Evolutionary conservation across 495 filamentous ascomycete species (phyloP), one percentile per base, ranked within the genome.

Genomic region (Aspergillus avenaceus): DNA sequence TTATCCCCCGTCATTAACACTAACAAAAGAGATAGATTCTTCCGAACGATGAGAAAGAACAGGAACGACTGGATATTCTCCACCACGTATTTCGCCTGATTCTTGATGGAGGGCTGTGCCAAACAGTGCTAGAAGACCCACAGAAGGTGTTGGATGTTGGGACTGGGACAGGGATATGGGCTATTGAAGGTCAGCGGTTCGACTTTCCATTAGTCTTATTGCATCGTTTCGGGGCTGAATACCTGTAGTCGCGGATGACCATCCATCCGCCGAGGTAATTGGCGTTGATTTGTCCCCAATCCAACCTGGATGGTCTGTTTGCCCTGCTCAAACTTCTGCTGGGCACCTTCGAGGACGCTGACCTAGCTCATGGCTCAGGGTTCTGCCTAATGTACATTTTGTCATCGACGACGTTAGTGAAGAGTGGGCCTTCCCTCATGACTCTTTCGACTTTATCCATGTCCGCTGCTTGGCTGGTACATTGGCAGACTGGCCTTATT

Each of bases 281-380:
- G 71, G 72, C 2, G 67, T 61, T 21, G 80, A 83, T 50, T 69
- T 80, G 3, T 77, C 73, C 32, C 72, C 77, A 3, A 81, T 80
- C 48, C 76, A 81, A 49, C 75, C 74, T 11, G 50, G 55, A 27
- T 76, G 64, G 50, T 71, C 56, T 29, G 51, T 40, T 31, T n/a
- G 11, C 41, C 45, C 12, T 23, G 16, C 14, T 41, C 3, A 21
- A 2, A 7, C 37, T 9, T 41, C 18, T n/a, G n/a, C n/a, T n/a
- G n/a, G n/a, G n/a, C n/a, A n/a, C n/a, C n/a, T n/a, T n/a, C n/a
- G n/a, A n/a, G n/a, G n/a, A n/a, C n/a, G n/a, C n/a, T n/a, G n/a
- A n/a, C n/a, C n/a, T n/a, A n/a, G n/a, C n/a, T n/a, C 8, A 8
- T 31, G 8, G 8, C n/a, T 19, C 37, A 21, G 5, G 59, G 58